Percentiles rank a stretch among this genome's conserved stretches.
Evolutionary conservation across 768 basidiomycete genomes (phyloP).

Genomic region (Boletus edulis): DNA sequence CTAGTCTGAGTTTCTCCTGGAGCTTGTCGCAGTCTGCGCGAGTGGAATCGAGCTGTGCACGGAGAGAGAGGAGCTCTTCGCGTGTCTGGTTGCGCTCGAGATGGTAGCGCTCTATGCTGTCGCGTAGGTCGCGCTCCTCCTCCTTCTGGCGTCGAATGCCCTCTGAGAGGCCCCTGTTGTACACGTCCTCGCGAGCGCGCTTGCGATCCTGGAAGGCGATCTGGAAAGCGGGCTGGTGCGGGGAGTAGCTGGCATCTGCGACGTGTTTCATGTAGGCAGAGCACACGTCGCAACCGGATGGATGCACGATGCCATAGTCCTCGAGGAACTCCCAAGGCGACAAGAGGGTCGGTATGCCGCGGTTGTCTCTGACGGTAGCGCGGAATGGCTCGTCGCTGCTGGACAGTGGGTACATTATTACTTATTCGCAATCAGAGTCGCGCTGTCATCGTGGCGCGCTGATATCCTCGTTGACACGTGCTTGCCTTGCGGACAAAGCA

Average conservation of each 20-base stretch:
- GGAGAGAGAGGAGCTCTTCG: slow-evolving; percentile 31
- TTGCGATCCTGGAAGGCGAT: slow-evolving; percentile 40
- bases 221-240: slow-evolving; percentile 38
- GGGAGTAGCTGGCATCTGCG: slow-evolving; percentile 38
- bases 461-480: slow-evolving; percentile 33
- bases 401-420: slow-evolving; percentile 33
- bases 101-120: slow-evolving; percentile 34
- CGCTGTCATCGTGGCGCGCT: slow-evolving; percentile 9
- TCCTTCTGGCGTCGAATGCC: slow-evolving; percentile 41
- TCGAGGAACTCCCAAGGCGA: slow-evolving; percentile 41
- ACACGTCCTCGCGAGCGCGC: slow-evolving; percentile 37
- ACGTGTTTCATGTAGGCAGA: slow-evolving; percentile 40
- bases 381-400: slow-evolving; percentile 33
- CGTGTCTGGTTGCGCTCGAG: slow-evolving; percentile 36
- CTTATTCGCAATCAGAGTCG: not conserved
- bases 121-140: slow-evolving; percentile 35
- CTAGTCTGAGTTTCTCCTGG: slow-evolving; percentile 20
- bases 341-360: slow-evolving; percentile 32
- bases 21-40: slow-evolving; percentile 34
- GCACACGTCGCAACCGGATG: slow-evolving; percentile 38
- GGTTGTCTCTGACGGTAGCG: slow-evolving; percentile 26
- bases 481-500: slow-evolving; percentile 25
- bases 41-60: slow-evolving; percentile 33
- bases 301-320: slow-evolving; percentile 40
- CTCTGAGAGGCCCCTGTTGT: slow-evolving; percentile 39